Percentiles rank a stretch among this genome's conserved stretches.
These are phyloP conservation scores for Fusarium palustre DNA, from an alignment of 2,329 filamentous ascomycete species.

Conservation along the genomic window DNA sequence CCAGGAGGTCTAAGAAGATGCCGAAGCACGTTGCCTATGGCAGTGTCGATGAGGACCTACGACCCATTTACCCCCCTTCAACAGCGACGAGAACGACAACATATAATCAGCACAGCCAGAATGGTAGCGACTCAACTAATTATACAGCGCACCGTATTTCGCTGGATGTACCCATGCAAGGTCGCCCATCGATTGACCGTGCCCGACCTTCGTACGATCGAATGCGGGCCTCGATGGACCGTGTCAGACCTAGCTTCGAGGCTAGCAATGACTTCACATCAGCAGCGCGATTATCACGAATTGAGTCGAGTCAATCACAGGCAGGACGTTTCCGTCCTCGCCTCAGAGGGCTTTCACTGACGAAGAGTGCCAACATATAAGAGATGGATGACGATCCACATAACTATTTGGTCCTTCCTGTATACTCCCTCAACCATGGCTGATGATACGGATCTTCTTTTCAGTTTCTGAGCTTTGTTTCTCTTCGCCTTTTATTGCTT, in stretches of 20 bases:
- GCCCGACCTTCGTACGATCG: slow-evolving; percentile 88
- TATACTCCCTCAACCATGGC: slow-evolving; percentile 48
- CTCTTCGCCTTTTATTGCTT: slow-evolving; percentile 47
- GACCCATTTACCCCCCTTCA: slow-evolving; percentile 94
- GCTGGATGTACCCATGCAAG: slow-evolving; percentile 60
- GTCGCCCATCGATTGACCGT: slow-evolving; percentile 72
- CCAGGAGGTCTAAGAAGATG: slow-evolving; percentile 56
- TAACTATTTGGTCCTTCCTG: slow-evolving; percentile 41
- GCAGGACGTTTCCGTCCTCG: slow-evolving; percentile 52
- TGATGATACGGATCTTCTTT: slow-evolving; percentile 18
- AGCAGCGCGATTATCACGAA: slow-evolving; percentile 82
- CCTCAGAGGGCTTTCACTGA: slow-evolving; percentile 58
- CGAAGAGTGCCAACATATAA: slow-evolving; percentile 56
- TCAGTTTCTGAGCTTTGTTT: slow-evolving; percentile 43
- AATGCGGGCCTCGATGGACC: slow-evolving; percentile 87
- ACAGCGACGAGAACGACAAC: slow-evolving; percentile 79
- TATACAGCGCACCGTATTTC: slow-evolving; percentile 78
- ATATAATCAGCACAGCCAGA: slow-evolving; percentile 85
- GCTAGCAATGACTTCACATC: slow-evolving; percentile 91
- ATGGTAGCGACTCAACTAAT: slow-evolving; percentile 93
- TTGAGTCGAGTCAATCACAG: slow-evolving; percentile 77
- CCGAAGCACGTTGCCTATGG: slow-evolving; percentile 68
- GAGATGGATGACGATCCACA: slow-evolving; percentile 14
- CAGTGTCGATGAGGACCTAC: slow-evolving; percentile 85
- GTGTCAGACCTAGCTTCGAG: slow-evolving; percentile 85